Percentiles rank a stretch among this genome's conserved stretches.
phyloP scores from a whole-genome alignment of 2,329 filamentous ascomycete species.

The Aphanocladium album region DNA sequence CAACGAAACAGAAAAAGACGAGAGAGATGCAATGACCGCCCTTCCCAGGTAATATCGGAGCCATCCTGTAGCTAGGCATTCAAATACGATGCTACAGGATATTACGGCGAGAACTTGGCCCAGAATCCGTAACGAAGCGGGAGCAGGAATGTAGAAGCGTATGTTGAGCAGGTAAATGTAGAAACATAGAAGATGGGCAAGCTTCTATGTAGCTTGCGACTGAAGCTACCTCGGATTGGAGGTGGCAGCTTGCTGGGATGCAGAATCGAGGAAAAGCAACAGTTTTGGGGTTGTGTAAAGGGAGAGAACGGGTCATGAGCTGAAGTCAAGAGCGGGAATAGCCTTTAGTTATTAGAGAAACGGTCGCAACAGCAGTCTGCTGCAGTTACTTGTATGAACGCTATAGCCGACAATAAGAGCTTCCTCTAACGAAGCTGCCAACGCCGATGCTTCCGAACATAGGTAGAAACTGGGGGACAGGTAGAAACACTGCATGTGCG shows the following conservation, averaged over 20 bases:
- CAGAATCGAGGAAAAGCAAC: not conserved
- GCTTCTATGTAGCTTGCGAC: not conserved
- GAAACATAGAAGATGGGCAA: not conserved
- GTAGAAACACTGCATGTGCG: not conserved
- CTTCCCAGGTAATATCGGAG: not conserved
- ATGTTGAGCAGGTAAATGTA: not conserved
- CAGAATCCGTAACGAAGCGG: too few relatives aligned
- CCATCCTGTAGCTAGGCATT: not conserved
- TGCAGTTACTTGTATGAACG: not conserved
- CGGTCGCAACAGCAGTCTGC: not conserved
- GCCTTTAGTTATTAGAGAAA: not conserved
- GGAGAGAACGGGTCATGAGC: not conserved
- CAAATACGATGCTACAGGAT: not conserved
- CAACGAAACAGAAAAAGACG: conserved; percentile 15
- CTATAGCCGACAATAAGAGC: not conserved
- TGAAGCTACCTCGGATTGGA: not conserved
- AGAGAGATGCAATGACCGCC: not conserved
- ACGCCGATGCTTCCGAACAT: conserved; percentile 5
- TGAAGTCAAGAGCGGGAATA: not conserved
- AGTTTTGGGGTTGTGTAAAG: not conserved
- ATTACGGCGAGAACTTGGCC: not conserved
- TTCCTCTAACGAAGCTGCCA: not conserved
- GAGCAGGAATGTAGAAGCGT: not conserved
- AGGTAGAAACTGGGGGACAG: not conserved
- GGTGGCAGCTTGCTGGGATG: not conserved